Evolutionary conservation across 352 stramenopile genomes (phyloP).

Genomic region (Pythium sp.): DNA sequence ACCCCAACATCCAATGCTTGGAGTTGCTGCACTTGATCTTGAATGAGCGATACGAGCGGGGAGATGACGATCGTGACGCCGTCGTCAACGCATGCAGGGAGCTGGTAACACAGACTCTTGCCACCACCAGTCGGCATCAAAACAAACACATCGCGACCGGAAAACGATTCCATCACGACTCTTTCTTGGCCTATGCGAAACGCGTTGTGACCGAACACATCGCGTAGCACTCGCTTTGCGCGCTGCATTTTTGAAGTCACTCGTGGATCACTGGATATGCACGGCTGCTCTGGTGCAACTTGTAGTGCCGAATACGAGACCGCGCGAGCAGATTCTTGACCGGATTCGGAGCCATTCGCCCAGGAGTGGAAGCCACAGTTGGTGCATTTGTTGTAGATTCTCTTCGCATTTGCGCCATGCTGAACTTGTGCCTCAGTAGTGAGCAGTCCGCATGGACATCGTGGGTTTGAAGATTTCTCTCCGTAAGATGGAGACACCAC

Average conservation of each 20-base stretch:
- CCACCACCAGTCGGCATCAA: slow-evolving; percentile 99
- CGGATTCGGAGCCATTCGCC: slow-evolving; percentile 34
- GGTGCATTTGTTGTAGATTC: slow-evolving; percentile 68
- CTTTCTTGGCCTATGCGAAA: slow-evolving; percentile 96
- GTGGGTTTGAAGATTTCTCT: slow-evolving; percentile 22
- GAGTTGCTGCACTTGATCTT: slow-evolving; percentile 98
- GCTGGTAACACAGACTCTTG: slow-evolving; percentile 98
- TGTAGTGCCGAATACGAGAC: slow-evolving; percentile 13
- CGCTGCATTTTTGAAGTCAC: slow-evolving; percentile 67
- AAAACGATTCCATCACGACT: slow-evolving; percentile 93
- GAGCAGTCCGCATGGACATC: slow-evolving; percentile 60
- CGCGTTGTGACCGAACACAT: slow-evolving; percentile 94
- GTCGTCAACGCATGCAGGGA: slow-evolving; percentile 86
- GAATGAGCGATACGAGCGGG: slow-evolving; percentile 97
- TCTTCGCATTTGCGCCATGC: slow-evolving; percentile 61
- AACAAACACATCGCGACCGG: slow-evolving; percentile 95
- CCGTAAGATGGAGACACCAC: slow-evolving; percentile 11
- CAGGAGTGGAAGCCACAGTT: slow-evolving; percentile 80
- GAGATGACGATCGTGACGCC: slow-evolving; percentile 98
- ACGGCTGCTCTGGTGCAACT: slow-evolving; percentile 25
- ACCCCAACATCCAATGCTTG: slow-evolving; percentile 91
- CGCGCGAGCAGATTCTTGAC: slow-evolving; percentile 13
- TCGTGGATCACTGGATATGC: slow-evolving; percentile 40
- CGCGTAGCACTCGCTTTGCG: slow-evolving; percentile 69
- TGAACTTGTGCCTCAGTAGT: slow-evolving; percentile 62